Evolutionary conservation across 495 filamentous ascomycete genomes (phyloP).

Genomic region (Penicillium verhagenii): DNA sequence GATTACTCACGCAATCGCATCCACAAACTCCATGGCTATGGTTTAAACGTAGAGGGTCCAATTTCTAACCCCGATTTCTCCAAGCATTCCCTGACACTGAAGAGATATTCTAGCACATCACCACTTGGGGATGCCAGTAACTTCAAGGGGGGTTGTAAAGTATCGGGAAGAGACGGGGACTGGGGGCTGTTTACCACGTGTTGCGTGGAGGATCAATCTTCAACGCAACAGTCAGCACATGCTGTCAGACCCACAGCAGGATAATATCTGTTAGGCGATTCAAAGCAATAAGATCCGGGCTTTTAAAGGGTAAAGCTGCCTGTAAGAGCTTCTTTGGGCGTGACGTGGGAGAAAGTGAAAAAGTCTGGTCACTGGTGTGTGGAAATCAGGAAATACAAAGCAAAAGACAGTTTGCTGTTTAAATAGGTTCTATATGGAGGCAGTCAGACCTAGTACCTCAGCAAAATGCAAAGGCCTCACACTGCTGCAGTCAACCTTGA

Average conservation of each 20-base stretch:
- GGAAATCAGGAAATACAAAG: not conserved
- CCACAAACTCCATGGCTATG: constrained; percentile 43
- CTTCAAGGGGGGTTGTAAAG: not conserved
- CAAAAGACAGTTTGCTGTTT: not conserved
- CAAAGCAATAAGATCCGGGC: not conserved
- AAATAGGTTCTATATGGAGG: not conserved
- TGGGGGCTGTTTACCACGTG: not conserved
- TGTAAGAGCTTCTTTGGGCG: no score
- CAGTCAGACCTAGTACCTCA: not conserved
- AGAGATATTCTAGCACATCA: constrained; percentile 8
- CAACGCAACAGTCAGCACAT: not conserved
- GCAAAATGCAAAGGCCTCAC: not conserved
- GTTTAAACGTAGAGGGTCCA: constrained; percentile 11
- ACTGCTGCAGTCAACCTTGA: no score
- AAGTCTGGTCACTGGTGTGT: not conserved
- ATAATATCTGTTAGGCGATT: not conserved
- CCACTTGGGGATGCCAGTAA: not conserved
- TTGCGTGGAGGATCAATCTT: not conserved
- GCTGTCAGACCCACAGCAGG: not conserved
- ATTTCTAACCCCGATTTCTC: constrained; percentile 7
- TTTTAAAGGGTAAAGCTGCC: not conserved
- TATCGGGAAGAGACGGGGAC: not conserved
- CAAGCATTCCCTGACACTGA: constrained; percentile 20
- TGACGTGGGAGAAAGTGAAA: not conserved
- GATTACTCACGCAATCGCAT: constrained; percentile 38